Evolutionary conservation across 495 filamentous ascomycete genomes (phyloP), one percentile per base, ranked within the genome.

Genomic region (Pyrenopolyporus hunteri): DNA sequence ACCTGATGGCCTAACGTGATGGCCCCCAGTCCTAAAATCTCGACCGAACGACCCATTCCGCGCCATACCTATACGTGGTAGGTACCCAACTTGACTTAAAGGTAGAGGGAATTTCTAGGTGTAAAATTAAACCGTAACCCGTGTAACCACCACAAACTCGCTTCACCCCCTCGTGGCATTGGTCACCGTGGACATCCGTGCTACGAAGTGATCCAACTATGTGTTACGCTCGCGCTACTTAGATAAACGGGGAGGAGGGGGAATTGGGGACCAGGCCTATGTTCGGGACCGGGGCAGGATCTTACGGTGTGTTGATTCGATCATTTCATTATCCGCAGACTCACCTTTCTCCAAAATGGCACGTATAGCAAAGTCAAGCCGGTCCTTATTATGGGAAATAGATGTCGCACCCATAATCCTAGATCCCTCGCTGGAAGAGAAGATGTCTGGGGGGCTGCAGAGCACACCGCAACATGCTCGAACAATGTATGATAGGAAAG

Each of bases 111-210:
- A 59, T 26, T 50, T 42, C 43, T 44, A 44, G 55, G 59, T 48
- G 37, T 64, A 64, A 44, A 55, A 52, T 40, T 55, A 64, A 37
- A 49, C 55, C 61, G 43, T 58, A 44, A 50, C 22, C 50, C 43
- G 55, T 64, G 61, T 59, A 46, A 59, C 61, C 55, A 49, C 37
- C 25, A 29, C 55, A 47, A n/a, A 39, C 40, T 55, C 49, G 47
- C 49, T 55, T 58, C 49, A 48, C 49, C 50, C 42, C 49, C 43
- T 40, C 36, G 32, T 59, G 62, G 62, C 39, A 59, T 58, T 59
- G 55, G 62, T 55, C 50, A 51, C 55, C 37, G 49, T 16, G 50
- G 22, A 10, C 28, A 43, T 25, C 20, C 28, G 62, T 59, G 25
- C 55, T 31, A 59, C 49, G 10, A 20, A 43, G 37, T 50, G 49